Percentiles rank a stretch among this genome's conserved stretches.
Conservation (phyloP, 2,329 filamentous ascomycete genomes). For the Atkinsonella texensis region DNA sequence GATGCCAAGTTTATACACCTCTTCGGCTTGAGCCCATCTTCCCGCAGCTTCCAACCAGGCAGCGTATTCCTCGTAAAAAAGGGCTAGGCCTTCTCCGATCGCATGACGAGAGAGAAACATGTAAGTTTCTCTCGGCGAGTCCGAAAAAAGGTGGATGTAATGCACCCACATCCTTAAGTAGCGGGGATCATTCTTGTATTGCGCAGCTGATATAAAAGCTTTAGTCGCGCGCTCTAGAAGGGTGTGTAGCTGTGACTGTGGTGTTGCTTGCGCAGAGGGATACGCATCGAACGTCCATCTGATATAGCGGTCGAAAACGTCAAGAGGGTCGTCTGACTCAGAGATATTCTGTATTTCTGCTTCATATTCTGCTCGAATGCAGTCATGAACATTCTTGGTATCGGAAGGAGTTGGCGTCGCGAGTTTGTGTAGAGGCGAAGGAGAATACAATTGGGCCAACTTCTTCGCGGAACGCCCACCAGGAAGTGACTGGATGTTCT, state of each 20-base stretch:
- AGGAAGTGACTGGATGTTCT: constrained; percentile 92
- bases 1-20: constrained; percentile 83
- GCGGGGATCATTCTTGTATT: constrained; percentile 91
- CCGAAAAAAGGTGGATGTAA: constrained; percentile 87
- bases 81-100: constrained; percentile 74
- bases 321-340: constrained; percentile 89
- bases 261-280: constrained; percentile 82
- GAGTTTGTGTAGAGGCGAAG: constrained; percentile 46
- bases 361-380: constrained; percentile 74
- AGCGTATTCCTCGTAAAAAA: constrained; percentile 96
- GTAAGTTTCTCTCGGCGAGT: constrained; percentile 85
- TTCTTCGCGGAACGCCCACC: constrained; percentile 80
- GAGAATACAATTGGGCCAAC: constrained; percentile 69
- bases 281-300: constrained; percentile 95
- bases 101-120: constrained; percentile 80
- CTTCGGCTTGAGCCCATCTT: constrained; percentile 82
- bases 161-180: constrained; percentile 91
- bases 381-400: constrained; percentile 66
- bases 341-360: constrained; percentile 64
- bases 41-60: constrained; percentile 78
- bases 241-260: constrained; percentile 78
- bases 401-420: constrained; percentile 56
- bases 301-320: constrained; percentile 92
- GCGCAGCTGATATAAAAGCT: constrained; percentile 67
- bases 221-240: constrained; percentile 90